These are phyloP conservation scores for Cordyceps javanica DNA, from an alignment of 2,329 filamentous ascomycete genomes.

Conservation along the genomic window DNA sequence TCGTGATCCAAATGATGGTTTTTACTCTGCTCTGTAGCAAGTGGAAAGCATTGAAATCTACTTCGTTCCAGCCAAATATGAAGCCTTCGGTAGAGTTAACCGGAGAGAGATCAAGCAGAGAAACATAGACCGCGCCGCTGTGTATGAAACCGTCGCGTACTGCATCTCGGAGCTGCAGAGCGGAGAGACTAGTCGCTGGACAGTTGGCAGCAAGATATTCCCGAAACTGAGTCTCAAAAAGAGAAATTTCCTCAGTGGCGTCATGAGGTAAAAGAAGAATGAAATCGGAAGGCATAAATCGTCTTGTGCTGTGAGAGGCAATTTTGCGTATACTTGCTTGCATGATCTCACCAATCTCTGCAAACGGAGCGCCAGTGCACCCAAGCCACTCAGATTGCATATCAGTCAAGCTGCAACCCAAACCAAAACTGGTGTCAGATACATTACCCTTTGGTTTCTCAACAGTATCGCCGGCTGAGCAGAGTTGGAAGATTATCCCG, in stretches of 20 bases:
- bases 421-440: background rate
- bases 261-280: background rate
- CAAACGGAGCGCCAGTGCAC: background rate
- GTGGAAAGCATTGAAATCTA: conserved; percentile 36
- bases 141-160: background rate
- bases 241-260: background rate
- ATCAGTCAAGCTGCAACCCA: background rate
- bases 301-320: background rate
- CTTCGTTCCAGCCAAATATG: conserved; percentile 33
- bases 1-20: conserved; percentile 43
- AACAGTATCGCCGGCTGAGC: background rate
- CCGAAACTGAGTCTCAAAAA: background rate
- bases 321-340: background rate
- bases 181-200: background rate
- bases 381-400: background rate
- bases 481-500: background rate
- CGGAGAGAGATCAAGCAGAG: conserved; percentile 38
- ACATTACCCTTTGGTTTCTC: background rate
- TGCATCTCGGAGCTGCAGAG: background rate
- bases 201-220: background rate
- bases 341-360: background rate
- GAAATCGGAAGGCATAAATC: background rate
- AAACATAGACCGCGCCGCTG: conserved; percentile 25
- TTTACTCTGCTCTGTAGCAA: conserved; percentile 29
- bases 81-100: conserved; percentile 15